Percentiles rank a stretch among this genome's conserved stretches.
Evolutionary conservation across 2,329 filamentous ascomycete species (phyloP).

Genomic region (Sporothrix dimorphospora): DNA sequence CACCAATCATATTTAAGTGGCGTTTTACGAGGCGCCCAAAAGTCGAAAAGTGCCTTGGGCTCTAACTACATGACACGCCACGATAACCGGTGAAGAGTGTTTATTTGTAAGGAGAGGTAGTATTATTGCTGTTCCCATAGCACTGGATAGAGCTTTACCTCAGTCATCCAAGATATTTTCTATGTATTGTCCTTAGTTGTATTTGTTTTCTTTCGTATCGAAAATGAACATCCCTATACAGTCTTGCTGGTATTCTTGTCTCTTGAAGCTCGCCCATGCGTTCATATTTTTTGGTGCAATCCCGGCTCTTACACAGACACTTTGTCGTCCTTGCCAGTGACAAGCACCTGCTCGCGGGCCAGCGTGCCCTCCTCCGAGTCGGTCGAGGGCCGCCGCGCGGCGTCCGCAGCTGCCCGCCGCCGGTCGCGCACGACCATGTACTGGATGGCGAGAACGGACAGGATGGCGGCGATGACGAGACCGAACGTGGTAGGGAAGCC

Average conservation of each 20-base stretch:
- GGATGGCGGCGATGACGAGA: conserved; percentile 15
- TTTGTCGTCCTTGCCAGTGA: conserved; percentile 10
- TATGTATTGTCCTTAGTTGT: no score
- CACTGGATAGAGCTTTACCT: no score
- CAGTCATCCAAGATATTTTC: no score
- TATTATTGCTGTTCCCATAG: no score
- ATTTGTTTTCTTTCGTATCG: no score
- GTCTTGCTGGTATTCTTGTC: no score
- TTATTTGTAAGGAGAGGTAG: no score
- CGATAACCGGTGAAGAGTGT: not conserved
- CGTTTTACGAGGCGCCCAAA: not conserved
- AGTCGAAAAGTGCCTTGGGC: not conserved
- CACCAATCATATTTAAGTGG: no score
- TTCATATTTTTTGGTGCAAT: no score
- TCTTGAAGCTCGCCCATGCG: no score
- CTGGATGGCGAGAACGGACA: conserved; percentile 22
- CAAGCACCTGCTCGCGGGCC: conserved; percentile 6
- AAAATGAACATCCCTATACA: no score
- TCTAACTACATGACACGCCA: not conserved
- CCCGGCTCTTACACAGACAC: not conserved
- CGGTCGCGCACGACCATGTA: conserved; percentile 12
- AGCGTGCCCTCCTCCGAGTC: not conserved
- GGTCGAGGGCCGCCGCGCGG: not conserved
- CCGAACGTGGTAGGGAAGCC: conserved; percentile 21
- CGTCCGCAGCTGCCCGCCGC: not conserved